Conservation (phyloP, 495 filamentous ascomycete genomes). For the Trypethelium eluteriae region DNA sequence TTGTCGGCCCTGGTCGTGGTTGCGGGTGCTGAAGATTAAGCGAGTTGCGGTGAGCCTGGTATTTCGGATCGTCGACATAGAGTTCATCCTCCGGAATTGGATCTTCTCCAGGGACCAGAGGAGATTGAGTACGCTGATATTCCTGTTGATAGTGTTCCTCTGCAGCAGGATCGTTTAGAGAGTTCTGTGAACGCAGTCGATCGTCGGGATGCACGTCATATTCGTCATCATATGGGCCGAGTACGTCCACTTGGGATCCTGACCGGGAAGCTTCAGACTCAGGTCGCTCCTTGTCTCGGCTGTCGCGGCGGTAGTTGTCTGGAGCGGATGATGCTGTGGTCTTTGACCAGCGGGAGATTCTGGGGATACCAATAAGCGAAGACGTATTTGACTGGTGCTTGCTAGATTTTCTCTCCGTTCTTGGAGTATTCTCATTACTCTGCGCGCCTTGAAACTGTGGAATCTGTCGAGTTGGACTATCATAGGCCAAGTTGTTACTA, state of each 20-base stretch:
- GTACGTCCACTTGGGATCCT: conserved; percentile 52
- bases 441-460: conserved; percentile 41
- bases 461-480: conserved; percentile 62
- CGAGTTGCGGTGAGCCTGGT: conserved; percentile 82
- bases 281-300: conserved; percentile 45
- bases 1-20: conserved; percentile 72
- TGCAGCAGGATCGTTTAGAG: conserved; percentile 55
- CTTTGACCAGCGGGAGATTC: conserved; percentile 94
- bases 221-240: conserved; percentile 49
- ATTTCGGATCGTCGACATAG: conserved; percentile 77
- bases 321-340: conserved; percentile 71
- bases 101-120: conserved; percentile 17
- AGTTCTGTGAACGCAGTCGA: conserved; percentile 56
- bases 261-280: conserved; percentile 54
- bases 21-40: conserved; percentile 86
- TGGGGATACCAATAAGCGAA: conserved; percentile 68
- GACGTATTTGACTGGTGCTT: conserved; percentile 89
- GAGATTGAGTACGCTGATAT: conserved; percentile 14
- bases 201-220: conserved; percentile 63
- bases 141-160: conserved; percentile 12
- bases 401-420: conserved; percentile 64
- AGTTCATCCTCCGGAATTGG: conserved; percentile 8
- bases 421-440: conserved; percentile 71
- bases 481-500: conserved; percentile 51
- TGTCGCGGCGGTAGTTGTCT: conserved; percentile 40